phyloP scores from a whole-genome alignment of 768 basidiomycete species.

The Leccinum arenicola region DNA sequence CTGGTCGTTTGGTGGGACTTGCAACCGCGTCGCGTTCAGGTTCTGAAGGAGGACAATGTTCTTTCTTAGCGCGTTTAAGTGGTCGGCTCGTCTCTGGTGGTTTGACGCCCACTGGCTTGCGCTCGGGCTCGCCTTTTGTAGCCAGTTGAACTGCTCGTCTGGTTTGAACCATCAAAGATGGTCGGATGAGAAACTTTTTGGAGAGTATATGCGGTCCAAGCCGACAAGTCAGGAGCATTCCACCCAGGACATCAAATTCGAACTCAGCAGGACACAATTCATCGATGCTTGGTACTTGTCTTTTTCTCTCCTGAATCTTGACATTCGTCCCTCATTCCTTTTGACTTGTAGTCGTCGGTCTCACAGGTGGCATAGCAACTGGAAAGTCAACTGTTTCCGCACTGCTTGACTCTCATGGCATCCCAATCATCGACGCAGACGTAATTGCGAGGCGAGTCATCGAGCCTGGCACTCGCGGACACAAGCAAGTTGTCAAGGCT shows the following conservation, averaged over 20 bases:
- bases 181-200: not conserved
- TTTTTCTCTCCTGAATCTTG: not conserved
- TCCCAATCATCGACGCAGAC: conserved; percentile 95
- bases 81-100: not conserved
- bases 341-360: conserved; percentile 68
- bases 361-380: conserved; percentile 95
- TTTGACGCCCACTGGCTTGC: not conserved
- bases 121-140: not conserved
- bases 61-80: conserved; percentile 16
- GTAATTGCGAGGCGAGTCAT: conserved; percentile 83
- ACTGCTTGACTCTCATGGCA: conserved; percentile 57
- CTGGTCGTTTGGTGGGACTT: conserved; percentile 1
- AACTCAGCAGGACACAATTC: too few relatives aligned
- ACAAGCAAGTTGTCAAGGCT: conserved; percentile 57
- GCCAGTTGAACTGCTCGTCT: conserved; percentile 14
- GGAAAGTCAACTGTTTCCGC: conserved; percentile 92
- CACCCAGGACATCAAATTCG: too few relatives aligned
- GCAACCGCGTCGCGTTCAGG: not conserved
- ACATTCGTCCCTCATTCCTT: not conserved
- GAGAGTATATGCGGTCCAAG: not conserved
- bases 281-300: conserved; percentile 18
- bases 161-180: conserved; percentile 24
- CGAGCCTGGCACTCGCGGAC: conserved; percentile 74
- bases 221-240: conserved; percentile 1
- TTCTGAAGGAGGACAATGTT: not conserved